Percentiles rank a stretch among this genome's conserved stretches.
These are phyloP conservation scores for Phytopythium cucurbitacearum DNA, from an alignment of 352 stramenopile species.

Conservation along the genomic window DNA sequence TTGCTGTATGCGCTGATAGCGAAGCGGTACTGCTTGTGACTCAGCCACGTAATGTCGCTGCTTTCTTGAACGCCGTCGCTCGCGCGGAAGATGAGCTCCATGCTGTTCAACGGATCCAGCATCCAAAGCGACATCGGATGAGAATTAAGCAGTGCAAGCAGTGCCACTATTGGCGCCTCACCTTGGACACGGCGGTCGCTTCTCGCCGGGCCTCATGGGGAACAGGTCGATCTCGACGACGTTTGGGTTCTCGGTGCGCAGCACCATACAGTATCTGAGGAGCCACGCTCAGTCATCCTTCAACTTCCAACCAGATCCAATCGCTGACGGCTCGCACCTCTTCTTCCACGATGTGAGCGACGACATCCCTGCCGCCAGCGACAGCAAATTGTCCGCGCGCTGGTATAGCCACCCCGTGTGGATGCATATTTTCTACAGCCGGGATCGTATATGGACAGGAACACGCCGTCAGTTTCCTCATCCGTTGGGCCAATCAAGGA, in stretches of 20 bases:
- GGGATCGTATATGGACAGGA: not conserved
- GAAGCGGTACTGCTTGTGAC: conserved; percentile 62
- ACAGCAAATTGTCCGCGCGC: conserved; percentile 77
- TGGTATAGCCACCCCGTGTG: conserved; percentile 83
- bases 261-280: conserved; percentile 69
- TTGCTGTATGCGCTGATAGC: conserved; percentile 60
- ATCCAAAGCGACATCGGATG: not conserved
- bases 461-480: not conserved
- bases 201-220: conserved; percentile 67
- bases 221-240: conserved; percentile 83
- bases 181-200: conserved; percentile 57
- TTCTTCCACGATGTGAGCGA: conserved; percentile 81
- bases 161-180: conserved; percentile 10
- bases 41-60: conserved; percentile 59
- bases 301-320: not conserved
- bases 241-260: conserved; percentile 43
- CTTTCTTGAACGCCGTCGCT: conserved; percentile 56
- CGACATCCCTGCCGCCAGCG: conserved; percentile 64
- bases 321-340: conserved; percentile 25
- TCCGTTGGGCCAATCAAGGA: not conserved
- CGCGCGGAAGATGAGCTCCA: conserved; percentile 60
- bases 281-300: not conserved
- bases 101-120: conserved; percentile 7
- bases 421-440: conserved; percentile 62
- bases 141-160: no score